A percentile compares a stretch with the other conserved stretches of the same genome.
phyloP scores from a whole-genome alignment of 2,329 filamentous ascomycete species.

The Trichoderma oligosporum region DNA sequence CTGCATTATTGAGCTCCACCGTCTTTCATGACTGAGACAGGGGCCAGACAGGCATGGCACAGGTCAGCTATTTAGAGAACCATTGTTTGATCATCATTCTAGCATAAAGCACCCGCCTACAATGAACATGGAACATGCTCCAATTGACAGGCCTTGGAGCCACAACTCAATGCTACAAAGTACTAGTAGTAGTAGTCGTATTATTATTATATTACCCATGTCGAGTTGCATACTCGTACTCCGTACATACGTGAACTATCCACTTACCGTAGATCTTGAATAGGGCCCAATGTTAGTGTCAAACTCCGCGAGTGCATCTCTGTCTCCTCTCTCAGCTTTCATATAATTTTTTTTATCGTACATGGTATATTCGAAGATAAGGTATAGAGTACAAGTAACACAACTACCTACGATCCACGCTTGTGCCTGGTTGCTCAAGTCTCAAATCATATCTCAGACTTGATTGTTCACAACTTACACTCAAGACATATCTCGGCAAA shows the following conservation, averaged over 20 bases:
- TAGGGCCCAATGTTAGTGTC: no score
- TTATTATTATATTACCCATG: no score
- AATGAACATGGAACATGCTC: background rate
- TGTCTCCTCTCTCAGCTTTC: no score
- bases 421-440: no score
- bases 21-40: background rate
- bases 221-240: no score
- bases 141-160: no score
- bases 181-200: no score
- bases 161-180: no score
- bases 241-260: no score
- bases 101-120: constrained; percentile 9
- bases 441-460: background rate
- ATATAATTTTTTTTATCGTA: background rate
- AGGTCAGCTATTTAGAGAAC: constrained; percentile 1
- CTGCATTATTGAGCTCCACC: constrained; percentile 3
- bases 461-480: background rate
- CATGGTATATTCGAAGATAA: background rate
- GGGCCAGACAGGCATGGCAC: background rate
- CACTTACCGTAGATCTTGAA: no score
- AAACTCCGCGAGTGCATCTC: no score
- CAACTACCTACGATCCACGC: background rate
- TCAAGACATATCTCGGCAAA: constrained; percentile 6
- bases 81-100: constrained; percentile 10
- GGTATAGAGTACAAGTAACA: background rate